A percentile compares a stretch with the other conserved stretches of the same genome.
phyloP scores from a whole-genome alignment of 192 early-diverging fungal genomes.

The Podila minutissima region DNA sequence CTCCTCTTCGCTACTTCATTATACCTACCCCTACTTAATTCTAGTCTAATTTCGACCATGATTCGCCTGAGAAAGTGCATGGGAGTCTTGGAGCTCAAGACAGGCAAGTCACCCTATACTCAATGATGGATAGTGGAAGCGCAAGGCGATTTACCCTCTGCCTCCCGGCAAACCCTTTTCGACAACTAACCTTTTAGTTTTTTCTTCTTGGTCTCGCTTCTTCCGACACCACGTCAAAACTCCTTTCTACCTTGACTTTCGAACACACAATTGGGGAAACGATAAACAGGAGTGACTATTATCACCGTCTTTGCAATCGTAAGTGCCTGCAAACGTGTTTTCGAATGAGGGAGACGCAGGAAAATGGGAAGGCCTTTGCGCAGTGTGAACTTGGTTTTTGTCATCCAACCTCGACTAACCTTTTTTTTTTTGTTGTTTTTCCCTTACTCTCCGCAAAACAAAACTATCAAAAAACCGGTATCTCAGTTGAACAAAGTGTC shows the following conservation, averaged over 20 bases:
- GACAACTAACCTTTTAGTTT: background rate
- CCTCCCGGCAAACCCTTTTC: background rate
- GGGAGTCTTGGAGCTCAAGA: constrained; percentile 47
- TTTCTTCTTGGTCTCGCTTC: background rate
- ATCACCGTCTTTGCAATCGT: constrained; percentile 49
- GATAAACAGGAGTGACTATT: constrained; percentile 37
- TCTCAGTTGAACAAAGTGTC: constrained; percentile 49
- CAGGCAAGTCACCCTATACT: constrained; percentile 29
- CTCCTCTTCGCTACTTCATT: too few relatives aligned
- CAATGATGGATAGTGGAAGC: background rate
- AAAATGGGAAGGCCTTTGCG: too few relatives aligned
- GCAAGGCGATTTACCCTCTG: background rate
- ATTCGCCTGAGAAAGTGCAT: constrained; percentile 48
- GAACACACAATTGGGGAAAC: background rate
- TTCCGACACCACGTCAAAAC: background rate
- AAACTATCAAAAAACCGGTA: background rate
- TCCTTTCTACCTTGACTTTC: background rate
- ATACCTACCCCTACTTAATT: background rate
- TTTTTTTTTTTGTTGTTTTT: constrained; percentile 5
- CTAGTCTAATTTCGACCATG: constrained; percentile 17
- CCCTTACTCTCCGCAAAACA: background rate
- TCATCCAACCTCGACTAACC: background rate
- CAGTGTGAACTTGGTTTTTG: background rate
- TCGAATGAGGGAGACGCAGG: background rate
- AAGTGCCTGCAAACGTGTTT: constrained; percentile 10